Evolutionary conservation across 1,284 basidiomycete species (phyloP).

Genomic region (Rhodotorula glutinis): DNA sequence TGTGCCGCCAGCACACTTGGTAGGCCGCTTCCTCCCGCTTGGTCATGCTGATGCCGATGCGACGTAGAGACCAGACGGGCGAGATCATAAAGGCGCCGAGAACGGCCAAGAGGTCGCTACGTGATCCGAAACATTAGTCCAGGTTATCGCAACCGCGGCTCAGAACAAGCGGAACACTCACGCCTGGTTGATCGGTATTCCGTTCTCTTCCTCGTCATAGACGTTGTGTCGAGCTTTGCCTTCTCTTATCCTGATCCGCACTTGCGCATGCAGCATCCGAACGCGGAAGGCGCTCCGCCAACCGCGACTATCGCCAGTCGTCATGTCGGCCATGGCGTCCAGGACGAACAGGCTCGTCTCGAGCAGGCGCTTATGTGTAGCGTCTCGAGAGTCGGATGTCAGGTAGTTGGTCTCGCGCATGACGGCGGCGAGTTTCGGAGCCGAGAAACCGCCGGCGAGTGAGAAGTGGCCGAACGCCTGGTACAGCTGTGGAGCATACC

Average conservation of each 20-base stretch:
- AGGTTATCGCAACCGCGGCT: no score
- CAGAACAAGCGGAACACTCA: constrained; percentile 11
- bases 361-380: constrained; percentile 40
- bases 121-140: no score
- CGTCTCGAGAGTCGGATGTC: constrained; percentile 36
- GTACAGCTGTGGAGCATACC: constrained; percentile 36
- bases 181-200: constrained; percentile 42
- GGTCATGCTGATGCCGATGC: constrained; percentile 28
- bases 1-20: constrained; percentile 38
- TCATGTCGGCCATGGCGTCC: constrained; percentile 42
- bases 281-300: constrained; percentile 41
- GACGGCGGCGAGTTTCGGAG: background rate
- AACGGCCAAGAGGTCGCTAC: constrained; percentile 38
- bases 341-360: constrained; percentile 38
- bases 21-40: constrained; percentile 33
- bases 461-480: constrained; percentile 40
- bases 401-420: constrained; percentile 42
- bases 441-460: constrained; percentile 29
- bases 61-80: constrained; percentile 39
- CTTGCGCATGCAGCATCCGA: constrained; percentile 41
- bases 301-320: constrained; percentile 24
- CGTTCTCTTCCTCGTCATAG: constrained; percentile 35
- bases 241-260: constrained; percentile 30
- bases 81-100: constrained; percentile 42
- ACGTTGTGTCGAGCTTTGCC: constrained; percentile 29